Evolutionary conservation across 176 grass and related monocot species (phyloP).

Genomic region (Rhipidocladum racemiflorum): DNA sequence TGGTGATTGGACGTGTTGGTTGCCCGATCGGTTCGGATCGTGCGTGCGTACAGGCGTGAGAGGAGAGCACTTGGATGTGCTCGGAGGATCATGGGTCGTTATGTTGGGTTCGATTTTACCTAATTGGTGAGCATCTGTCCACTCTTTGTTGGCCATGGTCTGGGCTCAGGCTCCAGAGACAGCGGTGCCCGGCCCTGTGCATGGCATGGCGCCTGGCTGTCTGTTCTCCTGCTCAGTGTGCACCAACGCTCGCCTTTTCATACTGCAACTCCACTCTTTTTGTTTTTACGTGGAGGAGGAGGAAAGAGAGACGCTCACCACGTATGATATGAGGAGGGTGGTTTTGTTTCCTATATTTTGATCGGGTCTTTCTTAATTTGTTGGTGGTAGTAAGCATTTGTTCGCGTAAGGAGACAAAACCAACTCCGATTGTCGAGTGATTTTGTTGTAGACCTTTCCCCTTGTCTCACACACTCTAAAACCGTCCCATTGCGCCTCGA

Average conservation of each 20-base stretch:
- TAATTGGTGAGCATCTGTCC: neutral
- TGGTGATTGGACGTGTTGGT: slow-evolving; percentile 12
- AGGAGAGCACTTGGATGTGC: neutral
- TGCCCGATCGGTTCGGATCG: neutral
- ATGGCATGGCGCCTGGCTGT: neutral
- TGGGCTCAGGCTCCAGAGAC: neutral
- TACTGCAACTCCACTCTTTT: neutral
- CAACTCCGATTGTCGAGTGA: neutral
- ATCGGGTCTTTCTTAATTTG: neutral
- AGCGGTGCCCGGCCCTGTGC: neutral
- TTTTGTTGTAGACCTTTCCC: neutral
- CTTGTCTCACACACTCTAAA: neutral
- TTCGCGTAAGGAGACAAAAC: neutral
- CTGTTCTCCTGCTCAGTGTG: neutral
- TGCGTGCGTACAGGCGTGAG: neutral
- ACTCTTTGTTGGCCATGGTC: neutral
- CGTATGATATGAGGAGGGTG: neutral
- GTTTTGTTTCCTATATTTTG: neutral
- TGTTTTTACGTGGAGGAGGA: slow-evolving; percentile 12
- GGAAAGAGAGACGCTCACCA: neutral
- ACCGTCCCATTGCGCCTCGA: neutral
- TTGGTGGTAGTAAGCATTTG: too few species aligned
- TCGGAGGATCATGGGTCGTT: neutral
- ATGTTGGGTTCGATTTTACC: neutral
- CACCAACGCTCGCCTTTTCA: slow-evolving; percentile 6